A percentile compares a stretch with the other conserved stretches of the same genome.
phyloP scores from a whole-genome alignment of 208 protist genomes.

The Trypanosoma rangeli region DNA sequence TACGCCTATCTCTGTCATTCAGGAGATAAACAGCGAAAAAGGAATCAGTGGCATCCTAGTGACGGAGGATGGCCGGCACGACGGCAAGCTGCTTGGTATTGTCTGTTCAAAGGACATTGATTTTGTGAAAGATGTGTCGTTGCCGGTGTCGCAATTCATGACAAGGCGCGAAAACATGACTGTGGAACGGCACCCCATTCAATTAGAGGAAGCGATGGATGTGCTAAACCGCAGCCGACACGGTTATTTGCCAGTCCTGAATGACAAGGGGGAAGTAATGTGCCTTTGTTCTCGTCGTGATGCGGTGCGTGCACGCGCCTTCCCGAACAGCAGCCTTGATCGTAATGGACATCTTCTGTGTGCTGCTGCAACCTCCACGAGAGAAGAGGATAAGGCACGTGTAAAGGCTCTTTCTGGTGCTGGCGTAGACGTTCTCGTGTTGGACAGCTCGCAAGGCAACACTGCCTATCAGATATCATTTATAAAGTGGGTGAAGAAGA shows the following conservation, averaged over 20 bases:
- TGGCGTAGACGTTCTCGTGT: constrained; percentile 94
- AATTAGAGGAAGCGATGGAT: constrained; percentile 94
- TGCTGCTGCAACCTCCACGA: constrained; percentile 93
- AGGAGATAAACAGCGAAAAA: constrained; percentile 89
- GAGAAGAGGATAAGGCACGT: constrained; percentile 87
- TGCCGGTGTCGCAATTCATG: constrained; percentile 85
- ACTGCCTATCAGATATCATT: constrained; percentile 96
- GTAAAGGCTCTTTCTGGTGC: constrained; percentile 76
- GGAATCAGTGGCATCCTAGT: constrained; percentile 97
- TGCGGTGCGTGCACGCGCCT: constrained; percentile 76
- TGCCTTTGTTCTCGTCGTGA: constrained; percentile 91
- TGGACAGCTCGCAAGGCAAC: constrained; percentile 97
- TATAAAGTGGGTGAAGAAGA: constrained; percentile 93
- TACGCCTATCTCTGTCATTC: constrained; percentile 85
- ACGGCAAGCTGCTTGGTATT: constrained; percentile 95
- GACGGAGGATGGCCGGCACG: constrained; percentile 92
- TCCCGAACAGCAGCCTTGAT: constrained; percentile 86
- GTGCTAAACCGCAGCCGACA: constrained; percentile 93
- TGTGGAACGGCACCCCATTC: constrained; percentile 79
- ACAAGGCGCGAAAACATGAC: constrained; percentile 80
- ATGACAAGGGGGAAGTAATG: constrained; percentile 90
- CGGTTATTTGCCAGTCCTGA: constrained; percentile 97
- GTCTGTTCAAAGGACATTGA: constrained; percentile 97
- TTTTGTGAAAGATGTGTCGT: constrained; percentile 92
- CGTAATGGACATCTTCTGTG: constrained; percentile 71